These are phyloP conservation scores for Pseudogymnoascus sp. DNA, from an alignment of 2,329 filamentous ascomycete genomes.

Conservation along the genomic window DNA sequence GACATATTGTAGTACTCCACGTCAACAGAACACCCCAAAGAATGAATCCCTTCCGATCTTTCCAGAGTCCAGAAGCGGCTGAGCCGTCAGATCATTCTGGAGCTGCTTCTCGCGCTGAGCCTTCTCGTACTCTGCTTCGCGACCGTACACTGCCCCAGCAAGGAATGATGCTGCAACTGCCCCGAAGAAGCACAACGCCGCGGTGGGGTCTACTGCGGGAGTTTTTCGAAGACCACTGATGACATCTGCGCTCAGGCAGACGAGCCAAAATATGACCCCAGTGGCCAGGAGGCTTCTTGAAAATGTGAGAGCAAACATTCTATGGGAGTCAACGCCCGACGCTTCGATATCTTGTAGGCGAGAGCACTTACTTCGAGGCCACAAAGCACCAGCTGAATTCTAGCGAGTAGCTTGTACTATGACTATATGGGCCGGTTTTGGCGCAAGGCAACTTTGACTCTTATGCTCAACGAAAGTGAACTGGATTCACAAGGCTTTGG, in stretches of 20 bases:
- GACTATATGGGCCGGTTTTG: not conserved
- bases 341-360: not conserved
- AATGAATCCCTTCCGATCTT: not conserved
- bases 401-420: not conserved
- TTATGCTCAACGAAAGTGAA: not conserved
- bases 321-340: not conserved
- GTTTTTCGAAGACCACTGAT: not conserved
- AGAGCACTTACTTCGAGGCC: not conserved
- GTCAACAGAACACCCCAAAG: not conserved
- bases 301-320: not conserved
- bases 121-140: not conserved
- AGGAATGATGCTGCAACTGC: not conserved
- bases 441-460: constrained; percentile 2
- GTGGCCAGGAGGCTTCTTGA: not conserved
- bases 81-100: not conserved
- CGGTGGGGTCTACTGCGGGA: not conserved
- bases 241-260: not conserved
- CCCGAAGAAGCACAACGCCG: not conserved
- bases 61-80: not conserved
- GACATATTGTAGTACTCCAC: not conserved
- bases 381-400: not conserved
- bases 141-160: not conserved
- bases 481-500: not conserved
- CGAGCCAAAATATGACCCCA: not conserved
- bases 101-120: not conserved